phyloP scores from a whole-genome alignment of 202 grass and related monocot species.

The Alloteropsis angusta region DNA sequence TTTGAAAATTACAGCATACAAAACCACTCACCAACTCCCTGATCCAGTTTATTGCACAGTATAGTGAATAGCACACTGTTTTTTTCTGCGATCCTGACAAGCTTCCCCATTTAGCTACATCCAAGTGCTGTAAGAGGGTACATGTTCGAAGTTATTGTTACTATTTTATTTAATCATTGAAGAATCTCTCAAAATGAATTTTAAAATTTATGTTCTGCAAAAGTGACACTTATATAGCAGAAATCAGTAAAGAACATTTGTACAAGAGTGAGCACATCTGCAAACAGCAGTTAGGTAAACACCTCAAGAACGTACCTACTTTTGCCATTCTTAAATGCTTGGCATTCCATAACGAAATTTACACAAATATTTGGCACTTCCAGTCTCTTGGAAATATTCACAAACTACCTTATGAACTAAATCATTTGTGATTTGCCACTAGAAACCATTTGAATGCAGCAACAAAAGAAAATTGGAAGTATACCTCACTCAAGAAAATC shows the following conservation, averaged over 20 bases:
- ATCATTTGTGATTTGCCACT: constrained; percentile 14
- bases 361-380: background rate
- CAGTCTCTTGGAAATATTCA: background rate
- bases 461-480: background rate
- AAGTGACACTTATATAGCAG: constrained; percentile 6
- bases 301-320: background rate
- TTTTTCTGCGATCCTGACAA: constrained; percentile 67
- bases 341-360: background rate
- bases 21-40: constrained; percentile 68
- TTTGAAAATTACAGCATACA: constrained; percentile 7
- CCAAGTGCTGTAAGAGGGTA: constrained; percentile 43
- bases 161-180: constrained; percentile 1
- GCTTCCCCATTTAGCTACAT: constrained; percentile 51
- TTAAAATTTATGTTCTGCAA: background rate
- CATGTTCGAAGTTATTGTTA: constrained; percentile 27
- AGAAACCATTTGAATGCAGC: background rate
- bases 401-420: background rate
- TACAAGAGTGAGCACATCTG: background rate
- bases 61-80: constrained; percentile 64
- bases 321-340: background rate
- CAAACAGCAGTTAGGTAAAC: background rate
- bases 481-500: background rate
- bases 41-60: constrained; percentile 96
- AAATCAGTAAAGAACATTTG: background rate
- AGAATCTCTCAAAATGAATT: constrained; percentile 12